Conservation (phyloP, 2,329 filamentous ascomycete species). For the Botrytis byssoidea region DNA sequence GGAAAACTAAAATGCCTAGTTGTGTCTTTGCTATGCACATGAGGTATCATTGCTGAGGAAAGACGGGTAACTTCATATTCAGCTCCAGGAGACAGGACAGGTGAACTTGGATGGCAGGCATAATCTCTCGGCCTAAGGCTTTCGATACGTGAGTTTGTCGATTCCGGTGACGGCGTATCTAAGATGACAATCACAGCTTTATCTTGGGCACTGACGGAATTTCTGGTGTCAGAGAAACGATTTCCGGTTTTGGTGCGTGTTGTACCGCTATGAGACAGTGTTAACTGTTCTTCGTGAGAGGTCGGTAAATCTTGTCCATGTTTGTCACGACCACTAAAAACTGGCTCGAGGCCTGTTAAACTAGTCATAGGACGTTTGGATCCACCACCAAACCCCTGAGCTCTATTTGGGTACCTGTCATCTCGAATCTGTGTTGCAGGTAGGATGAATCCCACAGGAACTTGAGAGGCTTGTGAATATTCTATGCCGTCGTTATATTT, state of each 20-base stretch:
- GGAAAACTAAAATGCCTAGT: not conserved
- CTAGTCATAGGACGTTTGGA: not conserved
- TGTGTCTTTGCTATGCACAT: not conserved
- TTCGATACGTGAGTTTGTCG: not conserved
- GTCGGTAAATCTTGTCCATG: too few species aligned
- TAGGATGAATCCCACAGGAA: not conserved
- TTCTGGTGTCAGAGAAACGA: not conserved
- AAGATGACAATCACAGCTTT: not conserved
- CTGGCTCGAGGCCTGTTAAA: not conserved
- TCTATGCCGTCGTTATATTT: not conserved
- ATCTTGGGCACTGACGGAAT: not conserved
- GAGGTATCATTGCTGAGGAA: not conserved
- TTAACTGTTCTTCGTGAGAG: not conserved
- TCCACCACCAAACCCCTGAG: not conserved
- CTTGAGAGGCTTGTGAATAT: not conserved
- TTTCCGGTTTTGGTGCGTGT: too few species aligned
- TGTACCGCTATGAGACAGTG: not conserved
- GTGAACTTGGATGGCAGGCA: not conserved
- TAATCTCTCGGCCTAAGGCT: too few species aligned
- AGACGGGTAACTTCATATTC: accelerated
- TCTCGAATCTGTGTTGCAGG: not conserved
- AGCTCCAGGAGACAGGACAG: not conserved
- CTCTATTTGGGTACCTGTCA: not conserved
- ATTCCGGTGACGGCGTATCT: not conserved
- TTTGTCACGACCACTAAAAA: not conserved